Percentiles rank a stretch among this genome's conserved stretches.
Conservation (phyloP, 345 rosid species). For the Kernera saxatilis region DNA sequence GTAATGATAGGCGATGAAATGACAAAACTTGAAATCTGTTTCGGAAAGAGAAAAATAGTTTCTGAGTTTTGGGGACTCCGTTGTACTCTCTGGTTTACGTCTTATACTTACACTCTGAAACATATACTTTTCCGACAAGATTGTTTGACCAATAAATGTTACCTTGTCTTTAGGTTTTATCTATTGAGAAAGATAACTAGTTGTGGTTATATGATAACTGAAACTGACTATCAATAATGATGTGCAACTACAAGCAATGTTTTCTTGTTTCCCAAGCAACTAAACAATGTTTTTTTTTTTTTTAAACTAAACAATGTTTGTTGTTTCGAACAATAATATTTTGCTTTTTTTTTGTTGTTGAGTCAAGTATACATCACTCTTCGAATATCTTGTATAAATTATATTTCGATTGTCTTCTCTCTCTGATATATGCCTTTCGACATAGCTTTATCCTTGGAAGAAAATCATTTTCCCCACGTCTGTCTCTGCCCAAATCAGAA, state of each 20-base stretch:
- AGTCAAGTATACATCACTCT: no score
- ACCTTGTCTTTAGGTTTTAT: background rate
- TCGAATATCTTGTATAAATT: no score
- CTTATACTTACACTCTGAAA: background rate
- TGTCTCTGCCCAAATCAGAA: constrained; percentile 1
- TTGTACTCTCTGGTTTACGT: background rate
- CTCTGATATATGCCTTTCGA: background rate
- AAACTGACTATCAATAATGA: no score
- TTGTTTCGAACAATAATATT: no score
- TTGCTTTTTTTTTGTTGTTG: no score
- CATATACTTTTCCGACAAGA: background rate
- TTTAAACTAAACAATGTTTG: no score
- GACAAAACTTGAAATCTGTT: background rate
- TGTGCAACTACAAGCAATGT: no score
- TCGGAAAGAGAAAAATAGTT: no score
- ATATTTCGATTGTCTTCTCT: background rate
- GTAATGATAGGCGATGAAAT: constrained; percentile 24
- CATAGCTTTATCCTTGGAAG: background rate
- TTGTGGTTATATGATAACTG: no score
- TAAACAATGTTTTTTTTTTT: no score
- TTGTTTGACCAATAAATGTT: background rate
- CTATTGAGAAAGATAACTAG: no score
- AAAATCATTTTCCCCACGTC: constrained; percentile 12
- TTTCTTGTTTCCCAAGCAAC: no score
- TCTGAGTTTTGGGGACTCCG: background rate